Evolutionary conservation across 768 basidiomycete species (phyloP).

Genomic region (Hygrophoropsis aurantiaca): DNA sequence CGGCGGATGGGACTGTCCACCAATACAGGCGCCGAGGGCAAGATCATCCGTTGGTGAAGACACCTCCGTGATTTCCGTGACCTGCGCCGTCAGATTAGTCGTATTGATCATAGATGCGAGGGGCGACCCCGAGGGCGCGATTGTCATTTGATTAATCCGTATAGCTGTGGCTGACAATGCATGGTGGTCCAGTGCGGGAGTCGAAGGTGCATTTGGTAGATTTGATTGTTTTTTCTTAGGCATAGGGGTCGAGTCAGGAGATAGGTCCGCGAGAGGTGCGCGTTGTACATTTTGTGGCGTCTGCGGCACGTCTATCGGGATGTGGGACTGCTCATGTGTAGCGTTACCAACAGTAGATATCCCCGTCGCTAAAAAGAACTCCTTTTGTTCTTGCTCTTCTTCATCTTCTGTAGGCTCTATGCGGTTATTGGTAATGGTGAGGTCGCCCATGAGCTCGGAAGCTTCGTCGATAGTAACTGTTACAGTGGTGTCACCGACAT

Average conservation of each 20-base stretch:
- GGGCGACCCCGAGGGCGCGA: slow-evolving; percentile 21
- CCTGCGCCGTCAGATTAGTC: slow-evolving; percentile 17
- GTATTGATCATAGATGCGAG: slow-evolving; percentile 30
- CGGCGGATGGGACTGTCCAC: no score
- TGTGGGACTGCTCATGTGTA: background rate
- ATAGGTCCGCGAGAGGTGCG: slow-evolving; percentile 10
- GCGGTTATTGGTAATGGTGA: slow-evolving; percentile 6
- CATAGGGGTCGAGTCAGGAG: slow-evolving; percentile 14
- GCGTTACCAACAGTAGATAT: no score
- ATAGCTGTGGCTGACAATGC: slow-evolving; percentile 5
- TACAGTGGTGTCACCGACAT: slow-evolving; percentile 22
- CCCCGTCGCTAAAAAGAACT: background rate
- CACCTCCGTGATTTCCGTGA: background rate
- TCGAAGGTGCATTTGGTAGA: background rate
- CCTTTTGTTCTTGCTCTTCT: background rate
- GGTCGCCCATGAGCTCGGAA: slow-evolving; percentile 2
- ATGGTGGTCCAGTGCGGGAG: background rate
- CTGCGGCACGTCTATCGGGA: background rate
- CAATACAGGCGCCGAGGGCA: background rate
- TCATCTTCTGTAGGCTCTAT: slow-evolving; percentile 1
- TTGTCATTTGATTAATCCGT: slow-evolving; percentile 1
- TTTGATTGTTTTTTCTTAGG: slow-evolving; percentile 5
- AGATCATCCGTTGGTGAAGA: background rate
- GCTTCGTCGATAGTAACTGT: slow-evolving; percentile 13
- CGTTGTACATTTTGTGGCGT: slow-evolving; percentile 7